phyloP scores from a whole-genome alignment of 768 basidiomycete species.

The Tylopilus sp. region DNA sequence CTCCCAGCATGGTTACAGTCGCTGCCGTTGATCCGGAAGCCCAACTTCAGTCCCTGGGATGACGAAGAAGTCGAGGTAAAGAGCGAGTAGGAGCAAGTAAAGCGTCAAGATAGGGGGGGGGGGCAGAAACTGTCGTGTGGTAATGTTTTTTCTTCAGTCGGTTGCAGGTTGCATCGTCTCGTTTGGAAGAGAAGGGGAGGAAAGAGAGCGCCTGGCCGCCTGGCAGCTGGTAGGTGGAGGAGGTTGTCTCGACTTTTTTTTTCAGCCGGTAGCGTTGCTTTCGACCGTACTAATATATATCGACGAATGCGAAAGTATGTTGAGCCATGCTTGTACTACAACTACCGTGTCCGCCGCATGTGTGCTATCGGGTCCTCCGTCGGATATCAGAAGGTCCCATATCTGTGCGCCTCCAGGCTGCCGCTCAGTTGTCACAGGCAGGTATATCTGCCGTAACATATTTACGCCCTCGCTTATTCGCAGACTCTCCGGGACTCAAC shows the following conservation, averaged over 20 bases:
- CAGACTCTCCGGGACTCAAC: neutral
- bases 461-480: too few species aligned
- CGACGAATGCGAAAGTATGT: constrained; percentile 27
- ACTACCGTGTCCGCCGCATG: neutral
- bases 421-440: neutral
- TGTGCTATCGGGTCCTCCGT: neutral
- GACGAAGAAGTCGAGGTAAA: constrained; percentile 51
- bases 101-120: neutral
- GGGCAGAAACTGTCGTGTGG: constrained; percentile 4
- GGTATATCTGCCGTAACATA: too few species aligned
- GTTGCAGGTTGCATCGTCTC: constrained; percentile 13
- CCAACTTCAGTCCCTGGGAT: constrained; percentile 81
- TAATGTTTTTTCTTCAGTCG: constrained; percentile 10
- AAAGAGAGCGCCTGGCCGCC: neutral
- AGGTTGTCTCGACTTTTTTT: constrained; percentile 16
- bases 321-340: constrained; percentile 15
- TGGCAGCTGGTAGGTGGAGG: constrained; percentile 12
- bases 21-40: constrained; percentile 62
- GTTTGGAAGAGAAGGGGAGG: constrained; percentile 8
- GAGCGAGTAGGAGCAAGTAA: constrained; percentile 19
- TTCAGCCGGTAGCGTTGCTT: constrained; percentile 21
- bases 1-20: constrained; percentile 69
- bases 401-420: neutral
- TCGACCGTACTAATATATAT: constrained; percentile 29
- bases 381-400: constrained; percentile 8